phyloP scores from a whole-genome alignment of 345 rosid genomes.

The Streptanthus diversifolius region DNA sequence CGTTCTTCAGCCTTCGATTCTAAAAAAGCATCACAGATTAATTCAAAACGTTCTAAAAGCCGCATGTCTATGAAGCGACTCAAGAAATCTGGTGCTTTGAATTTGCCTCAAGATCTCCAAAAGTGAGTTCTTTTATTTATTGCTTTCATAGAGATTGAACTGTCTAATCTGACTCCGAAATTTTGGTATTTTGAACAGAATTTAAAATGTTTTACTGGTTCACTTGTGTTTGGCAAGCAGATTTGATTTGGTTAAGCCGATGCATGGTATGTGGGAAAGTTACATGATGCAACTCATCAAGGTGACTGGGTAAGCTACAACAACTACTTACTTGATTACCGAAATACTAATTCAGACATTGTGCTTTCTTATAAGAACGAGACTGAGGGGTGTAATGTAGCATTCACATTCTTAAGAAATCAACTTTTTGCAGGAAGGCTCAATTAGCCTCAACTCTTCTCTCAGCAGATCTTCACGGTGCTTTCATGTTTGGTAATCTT shows the following conservation, averaged over 20 bases:
- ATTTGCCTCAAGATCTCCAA: constrained; percentile 48
- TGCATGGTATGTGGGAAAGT: constrained; percentile 76
- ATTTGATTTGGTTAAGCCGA: constrained; percentile 54
- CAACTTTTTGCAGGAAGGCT: constrained; percentile 42
- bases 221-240: constrained; percentile 37
- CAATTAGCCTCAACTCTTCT: constrained; percentile 50
- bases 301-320: constrained; percentile 45
- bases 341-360: not conserved
- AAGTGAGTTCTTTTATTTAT: constrained; percentile 45
- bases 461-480: constrained; percentile 67
- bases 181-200: not conserved
- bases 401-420: constrained; percentile 8
- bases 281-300: constrained; percentile 54
- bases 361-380: not conserved
- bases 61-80: constrained; percentile 75
- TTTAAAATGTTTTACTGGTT: not conserved
- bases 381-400: not conserved
- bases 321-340: not conserved
- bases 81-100: constrained; percentile 59
- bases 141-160: not conserved
- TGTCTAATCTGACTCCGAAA: not conserved
- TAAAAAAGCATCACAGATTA: constrained; percentile 41
- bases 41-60: constrained; percentile 74
- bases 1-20: constrained; percentile 43
- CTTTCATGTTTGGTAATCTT: constrained; percentile 52